Conservation (phyloP, 2,329 filamentous ascomycete species). For the Cryphonectria japonica region DNA sequence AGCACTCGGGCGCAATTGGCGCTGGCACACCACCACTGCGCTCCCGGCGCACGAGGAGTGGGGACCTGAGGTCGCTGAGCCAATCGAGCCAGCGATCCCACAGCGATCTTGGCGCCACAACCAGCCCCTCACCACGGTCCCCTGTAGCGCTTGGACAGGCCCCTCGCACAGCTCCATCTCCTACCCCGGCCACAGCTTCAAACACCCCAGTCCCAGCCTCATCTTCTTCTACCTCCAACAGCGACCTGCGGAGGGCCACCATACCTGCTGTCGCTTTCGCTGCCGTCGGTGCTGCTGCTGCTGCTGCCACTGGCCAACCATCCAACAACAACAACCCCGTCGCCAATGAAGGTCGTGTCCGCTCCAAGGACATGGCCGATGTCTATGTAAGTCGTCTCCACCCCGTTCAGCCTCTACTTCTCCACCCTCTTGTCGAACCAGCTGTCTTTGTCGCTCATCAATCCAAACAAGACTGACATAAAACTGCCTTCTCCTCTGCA, state of each 20-base stretch:
- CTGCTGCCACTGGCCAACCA: constrained; percentile 25
- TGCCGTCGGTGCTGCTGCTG: constrained; percentile 8
- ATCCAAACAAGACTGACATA: constrained; percentile 24
- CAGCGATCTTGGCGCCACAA: constrained; percentile 31
- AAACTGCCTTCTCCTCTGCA: constrained; percentile 44
- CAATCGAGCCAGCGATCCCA: constrained; percentile 48
- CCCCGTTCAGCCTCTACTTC: constrained; percentile 24
- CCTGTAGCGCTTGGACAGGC: constrained; percentile 4
- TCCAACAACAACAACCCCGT: constrained; percentile 61
- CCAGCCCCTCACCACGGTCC: constrained; percentile 33
- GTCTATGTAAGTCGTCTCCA: constrained; percentile 76
- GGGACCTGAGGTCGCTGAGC: constrained; percentile 74
- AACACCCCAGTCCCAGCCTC: constrained; percentile 29
- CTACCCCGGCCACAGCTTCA: constrained; percentile 29
- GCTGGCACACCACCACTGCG: constrained; percentile 71
- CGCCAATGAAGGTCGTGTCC: constrained; percentile 85
- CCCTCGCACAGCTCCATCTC: constrained; percentile 12
- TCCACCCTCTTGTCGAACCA: not conserved
- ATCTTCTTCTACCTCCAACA: constrained; percentile 21
- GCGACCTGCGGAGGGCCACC: constrained; percentile 28
- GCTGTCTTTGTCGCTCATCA: constrained; percentile 9
- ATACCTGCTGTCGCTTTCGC: constrained; percentile 25
- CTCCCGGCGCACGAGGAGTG: constrained; percentile 67
- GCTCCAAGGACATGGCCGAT: constrained; percentile 85
- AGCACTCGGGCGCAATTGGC: constrained; percentile 41